Base-by-base conservation (phyloP, 169 alveolate genomes). In the Plasmodium gallinaceum region DNA sequence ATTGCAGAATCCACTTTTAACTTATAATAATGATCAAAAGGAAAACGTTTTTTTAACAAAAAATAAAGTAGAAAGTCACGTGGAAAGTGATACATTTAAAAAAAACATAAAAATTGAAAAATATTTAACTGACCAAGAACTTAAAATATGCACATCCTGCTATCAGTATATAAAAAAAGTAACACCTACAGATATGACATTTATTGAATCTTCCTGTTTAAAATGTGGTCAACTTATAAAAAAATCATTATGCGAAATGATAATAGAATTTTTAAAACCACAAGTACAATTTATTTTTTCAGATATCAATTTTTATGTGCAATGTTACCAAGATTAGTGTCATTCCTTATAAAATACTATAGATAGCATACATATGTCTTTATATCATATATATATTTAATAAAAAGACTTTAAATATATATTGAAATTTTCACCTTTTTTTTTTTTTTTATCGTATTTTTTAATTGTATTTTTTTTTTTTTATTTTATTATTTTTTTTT, bases 241-340 rank as follows among this genome's bases (percentile, higher is more conserved):
- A 60, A 86, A 86, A 86, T 71, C 92, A n/a, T 14, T 72, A 18
- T 86, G 88, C 46, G 62, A 58, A 64, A 72, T 72, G 74, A 60
- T 86, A 45, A 86, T 86, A 45, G 92, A 86, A 51, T 24, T 86
- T 26, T 12, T 86, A 65, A 73, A 66, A 61, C 87, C 92, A 12
- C 92, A 86, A 57, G 86, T 86, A 20, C 85, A 86, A 61, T 43
- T 70, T 74, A 48, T 86, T 37, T 54, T 86, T 61, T 71, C 92
- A 26, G 92, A 86, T 70, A 69, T 26, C 62, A 86, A 72, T 64
- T 86, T 86, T 70, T 72, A 71, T 61, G 76, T 70, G n/a, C 92
- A 86, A 37, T 43, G 71, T 66, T 86, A 86, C 45, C 69, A 86
- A 51, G 92, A 86, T 26, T 86, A 43, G 58, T 51, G 1, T 32